Percentiles rank a stretch among this genome's conserved stretches.
Evolutionary conservation across 306 rosid species (phyloP).

Genomic region (Crotalaria pallida): DNA sequence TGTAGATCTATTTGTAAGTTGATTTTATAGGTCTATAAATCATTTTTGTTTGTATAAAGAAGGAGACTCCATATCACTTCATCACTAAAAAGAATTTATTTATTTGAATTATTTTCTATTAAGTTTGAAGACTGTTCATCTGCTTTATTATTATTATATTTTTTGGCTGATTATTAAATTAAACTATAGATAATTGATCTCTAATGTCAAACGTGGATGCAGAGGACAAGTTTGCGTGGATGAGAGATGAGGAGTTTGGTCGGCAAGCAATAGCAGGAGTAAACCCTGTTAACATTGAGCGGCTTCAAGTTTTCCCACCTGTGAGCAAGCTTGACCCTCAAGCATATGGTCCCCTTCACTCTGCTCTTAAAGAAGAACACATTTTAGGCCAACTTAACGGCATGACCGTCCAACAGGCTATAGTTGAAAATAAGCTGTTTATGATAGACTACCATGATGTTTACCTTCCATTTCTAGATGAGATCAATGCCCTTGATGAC

Average conservation of each 20-base stretch:
- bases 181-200: background rate
- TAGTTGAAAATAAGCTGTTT: constrained; percentile 61
- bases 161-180: background rate
- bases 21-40: no score
- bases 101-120: no score
- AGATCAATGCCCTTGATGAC: constrained; percentile 67
- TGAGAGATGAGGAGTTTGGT: constrained; percentile 83
- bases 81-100: no score
- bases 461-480: constrained; percentile 68
- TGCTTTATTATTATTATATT: background rate
- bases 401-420: constrained; percentile 76
- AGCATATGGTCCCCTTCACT: constrained; percentile 53
- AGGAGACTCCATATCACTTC: no score
- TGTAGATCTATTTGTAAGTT: no score
- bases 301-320: constrained; percentile 69
- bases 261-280: constrained; percentile 80
- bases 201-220: constrained; percentile 12
- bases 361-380: constrained; percentile 73
- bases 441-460: constrained; percentile 67
- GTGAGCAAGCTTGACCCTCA: constrained; percentile 78
- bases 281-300: constrained; percentile 67
- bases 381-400: constrained; percentile 63
- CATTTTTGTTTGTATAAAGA: no score
- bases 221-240: constrained; percentile 89
- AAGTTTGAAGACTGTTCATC: no score